Evolutionary conservation across 2,329 filamentous ascomycete genomes (phyloP), one percentile per base, ranked within the genome.

Genomic region (Tolypocladium guangdongense): DNA sequence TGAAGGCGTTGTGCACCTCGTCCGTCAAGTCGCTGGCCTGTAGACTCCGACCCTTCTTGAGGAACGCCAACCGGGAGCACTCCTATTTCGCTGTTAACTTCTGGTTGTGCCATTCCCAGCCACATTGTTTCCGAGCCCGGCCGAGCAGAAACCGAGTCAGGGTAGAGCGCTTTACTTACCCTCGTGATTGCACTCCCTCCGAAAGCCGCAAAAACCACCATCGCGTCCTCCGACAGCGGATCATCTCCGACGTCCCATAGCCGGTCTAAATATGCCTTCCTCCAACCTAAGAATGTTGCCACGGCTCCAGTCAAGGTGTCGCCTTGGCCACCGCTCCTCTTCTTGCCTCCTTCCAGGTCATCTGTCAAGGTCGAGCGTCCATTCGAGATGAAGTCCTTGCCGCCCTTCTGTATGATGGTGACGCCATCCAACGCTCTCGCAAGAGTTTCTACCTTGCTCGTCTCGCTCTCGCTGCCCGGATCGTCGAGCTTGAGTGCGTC

Each of bases 1-100:
- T 68, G 68, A 96, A 97, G 0, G 90, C 87, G 36, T 75, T 75
- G 63, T 95, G 86, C 11, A 99, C 87, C 71, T 96, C 87, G 20
- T 93, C 90, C 0, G 92, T 96, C 66, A 99, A 72, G 70, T 97
- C 93, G 60, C 88, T 90, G 1, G 93, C 93, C 73, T 97, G 93
- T 66, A 99, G 72, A 65, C 88, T 90, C 58, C 93, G 81, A 1
- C 93, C 92, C 64, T 85, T 88, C 68, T 91, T 88, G 62, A 81
- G 77, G 70, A 95, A 99, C 0, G 93, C 93, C 55, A 91, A 74
- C 50, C 89, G 81, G 22, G 92, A 96, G 66, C 87, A 96, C 67
- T 96, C 81, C 80, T 82, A 54, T 45, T 7, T 18, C 16, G 1
- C 6, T 20, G 45, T 48, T 41, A 41, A 36, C 30, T 27, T 59